phyloP scores from a whole-genome alignment of 306 rosid genomes.

The Datisca glomerata region DNA sequence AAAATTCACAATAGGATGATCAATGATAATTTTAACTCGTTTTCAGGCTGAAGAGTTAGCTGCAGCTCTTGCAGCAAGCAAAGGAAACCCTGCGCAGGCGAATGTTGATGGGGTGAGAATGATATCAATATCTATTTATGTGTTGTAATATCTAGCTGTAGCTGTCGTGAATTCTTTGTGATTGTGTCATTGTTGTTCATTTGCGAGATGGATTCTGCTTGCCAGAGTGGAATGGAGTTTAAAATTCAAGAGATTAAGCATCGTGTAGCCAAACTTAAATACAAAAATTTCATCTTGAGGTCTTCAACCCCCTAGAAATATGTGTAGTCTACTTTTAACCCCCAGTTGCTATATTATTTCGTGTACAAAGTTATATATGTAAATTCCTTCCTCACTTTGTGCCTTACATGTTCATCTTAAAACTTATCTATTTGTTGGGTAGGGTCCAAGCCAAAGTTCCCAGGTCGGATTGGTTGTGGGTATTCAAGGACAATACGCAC shows the following conservation, averaged over 20 bases:
- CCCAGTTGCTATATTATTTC: no score
- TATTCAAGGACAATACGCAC: slow-evolving; percentile 78
- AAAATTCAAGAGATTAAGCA: no score
- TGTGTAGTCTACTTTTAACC: no score
- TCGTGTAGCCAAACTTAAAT: no score
- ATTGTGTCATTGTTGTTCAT: not conserved
- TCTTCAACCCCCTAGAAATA: no score
- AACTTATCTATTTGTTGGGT: no score
- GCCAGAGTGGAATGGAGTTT: no score
- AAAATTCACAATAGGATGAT: slow-evolving; percentile 5
- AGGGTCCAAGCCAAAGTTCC: slow-evolving; percentile 45
- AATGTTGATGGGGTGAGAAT: slow-evolving; percentile 56
- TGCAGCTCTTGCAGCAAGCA: slow-evolving; percentile 74
- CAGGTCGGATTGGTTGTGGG: slow-evolving; percentile 46
- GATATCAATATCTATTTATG: not conserved
- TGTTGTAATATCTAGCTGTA: not conserved
- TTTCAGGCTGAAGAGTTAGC: slow-evolving; percentile 87
- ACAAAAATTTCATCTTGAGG: no score
- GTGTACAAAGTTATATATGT: no score
- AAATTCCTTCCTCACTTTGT: no score
- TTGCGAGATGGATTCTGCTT: no score
- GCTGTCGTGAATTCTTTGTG: not conserved
- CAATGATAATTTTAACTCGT: slow-evolving; percentile 15
- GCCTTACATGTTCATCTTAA: no score
- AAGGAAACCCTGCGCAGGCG: slow-evolving; percentile 49